Base-by-base conservation (phyloP, 2,329 filamentous ascomycete genomes). In the Chalaropsis thielavioides region DNA sequence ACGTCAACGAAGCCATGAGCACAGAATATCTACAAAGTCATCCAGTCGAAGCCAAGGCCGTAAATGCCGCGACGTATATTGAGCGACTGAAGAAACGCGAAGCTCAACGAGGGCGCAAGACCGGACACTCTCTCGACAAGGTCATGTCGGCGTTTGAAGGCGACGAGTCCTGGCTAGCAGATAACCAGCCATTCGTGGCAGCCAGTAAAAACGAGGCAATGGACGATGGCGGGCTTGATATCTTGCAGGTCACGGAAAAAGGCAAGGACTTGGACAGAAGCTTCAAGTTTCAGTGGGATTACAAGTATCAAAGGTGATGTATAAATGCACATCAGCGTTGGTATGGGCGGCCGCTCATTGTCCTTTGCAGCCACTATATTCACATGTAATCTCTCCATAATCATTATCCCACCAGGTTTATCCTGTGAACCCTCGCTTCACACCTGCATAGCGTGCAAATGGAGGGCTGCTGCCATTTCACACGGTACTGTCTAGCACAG, bases 1-100 rank as follows among this genome's bases (percentile, higher is more conserved):
- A 83, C 63, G 76, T 84, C 1, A 64, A 64, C 24, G 40, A 58
- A 24, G 27, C 19, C 17, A 64, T 67, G 58, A 44, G 44, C 7
- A 15, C 17, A 31, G 40, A 41, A 19, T 67, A 64, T 58, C 58
- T 67, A 5, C 24, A 35, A 2, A 54, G 24, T 11, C 15, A 64
- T 35, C 46, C 62, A 15, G 59, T 41, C 24, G 22, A 62, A 15
- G 65, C 56, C 5, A 35, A 54, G 27, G 43, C 61, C 2, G 49
- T 24, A 6, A 49, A 41, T 3, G 61, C 61, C 13, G n/a, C 3
- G 8, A 24, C 10, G n/a, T 15, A 51, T n/a, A 51, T 63, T 24
- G 10, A n/a, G 5, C 31, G 61, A 7, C n/a, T 63, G 3, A 51
- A 8, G 27, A 63, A 63, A 43, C 43, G 44, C 43, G 44, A 54